phyloP scores from a whole-genome alignment of 2,329 filamentous ascomycete species.

The Microdochium trichocladiopsis region DNA sequence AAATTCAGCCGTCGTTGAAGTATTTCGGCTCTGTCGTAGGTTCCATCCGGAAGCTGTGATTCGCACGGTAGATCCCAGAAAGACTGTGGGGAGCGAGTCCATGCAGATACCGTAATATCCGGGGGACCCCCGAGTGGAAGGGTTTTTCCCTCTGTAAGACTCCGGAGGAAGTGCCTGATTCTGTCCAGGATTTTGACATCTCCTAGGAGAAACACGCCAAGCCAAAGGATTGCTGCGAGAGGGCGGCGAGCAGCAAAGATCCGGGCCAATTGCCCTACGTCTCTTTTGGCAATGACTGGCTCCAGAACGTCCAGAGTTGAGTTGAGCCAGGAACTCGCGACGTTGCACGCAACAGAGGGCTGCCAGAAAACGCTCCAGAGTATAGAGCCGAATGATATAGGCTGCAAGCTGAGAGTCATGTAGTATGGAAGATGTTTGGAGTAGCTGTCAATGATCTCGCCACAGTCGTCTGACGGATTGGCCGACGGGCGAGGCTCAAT shows the following conservation, averaged over 20 bases:
- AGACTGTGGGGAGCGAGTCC: neutral
- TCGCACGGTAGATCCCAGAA: neutral
- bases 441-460: neutral
- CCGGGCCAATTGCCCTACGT: neutral
- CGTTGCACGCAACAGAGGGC: neutral
- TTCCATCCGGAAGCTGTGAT: neutral
- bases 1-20: neutral
- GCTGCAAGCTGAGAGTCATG: neutral
- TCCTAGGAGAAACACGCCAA: neutral
- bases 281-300: neutral
- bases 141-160: neutral
- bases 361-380: neutral
- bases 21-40: neutral
- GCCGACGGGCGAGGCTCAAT: neutral
- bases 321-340: neutral
- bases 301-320: neutral
- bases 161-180: neutral
- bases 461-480: neutral
- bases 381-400: neutral
- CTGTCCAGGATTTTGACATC: neutral
- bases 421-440: neutral
- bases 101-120: neutral
- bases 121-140: neutral
- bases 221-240: neutral
- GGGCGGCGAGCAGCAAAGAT: neutral